Evolutionary conservation across 257 asterid genomes (phyloP).

Genomic region (Solanum ossicruentum): DNA sequence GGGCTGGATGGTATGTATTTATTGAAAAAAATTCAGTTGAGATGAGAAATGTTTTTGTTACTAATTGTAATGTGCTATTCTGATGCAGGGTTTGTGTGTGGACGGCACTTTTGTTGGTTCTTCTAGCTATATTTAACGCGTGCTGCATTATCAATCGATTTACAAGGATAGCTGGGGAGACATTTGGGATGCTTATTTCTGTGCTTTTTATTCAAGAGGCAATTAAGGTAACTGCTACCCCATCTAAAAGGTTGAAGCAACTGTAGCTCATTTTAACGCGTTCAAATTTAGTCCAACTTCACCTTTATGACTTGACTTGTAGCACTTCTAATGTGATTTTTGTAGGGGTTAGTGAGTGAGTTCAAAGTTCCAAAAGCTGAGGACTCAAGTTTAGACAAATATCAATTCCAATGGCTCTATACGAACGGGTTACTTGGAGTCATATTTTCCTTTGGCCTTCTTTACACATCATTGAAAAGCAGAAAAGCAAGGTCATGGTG

Average conservation of each 20-base stretch:
- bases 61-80: background rate
- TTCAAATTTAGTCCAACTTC: background rate
- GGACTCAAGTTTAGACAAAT: conserved; percentile 14
- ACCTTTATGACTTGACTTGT: background rate
- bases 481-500: conserved; percentile 46
- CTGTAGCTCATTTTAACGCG: background rate
- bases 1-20: conserved; percentile 23
- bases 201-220: conserved; percentile 40
- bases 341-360: conserved; percentile 38
- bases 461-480: conserved; percentile 28
- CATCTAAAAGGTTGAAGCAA: too few species aligned
- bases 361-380: conserved; percentile 29
- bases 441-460: conserved; percentile 33
- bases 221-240: conserved; percentile 19
- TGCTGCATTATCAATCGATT: conserved; percentile 24
- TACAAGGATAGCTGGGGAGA: conserved; percentile 45
- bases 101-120: conserved; percentile 32
- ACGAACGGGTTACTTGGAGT: conserved; percentile 38
- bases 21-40: background rate
- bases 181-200: conserved; percentile 38
- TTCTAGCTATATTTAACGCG: conserved; percentile 39
- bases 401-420: conserved; percentile 37
- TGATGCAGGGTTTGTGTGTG: conserved; percentile 43
- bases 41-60: background rate
- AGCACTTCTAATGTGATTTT: background rate